Conservation (phyloP, 2,329 filamentous ascomycete species). For the Neopestalotiopsis clavispora region DNA sequence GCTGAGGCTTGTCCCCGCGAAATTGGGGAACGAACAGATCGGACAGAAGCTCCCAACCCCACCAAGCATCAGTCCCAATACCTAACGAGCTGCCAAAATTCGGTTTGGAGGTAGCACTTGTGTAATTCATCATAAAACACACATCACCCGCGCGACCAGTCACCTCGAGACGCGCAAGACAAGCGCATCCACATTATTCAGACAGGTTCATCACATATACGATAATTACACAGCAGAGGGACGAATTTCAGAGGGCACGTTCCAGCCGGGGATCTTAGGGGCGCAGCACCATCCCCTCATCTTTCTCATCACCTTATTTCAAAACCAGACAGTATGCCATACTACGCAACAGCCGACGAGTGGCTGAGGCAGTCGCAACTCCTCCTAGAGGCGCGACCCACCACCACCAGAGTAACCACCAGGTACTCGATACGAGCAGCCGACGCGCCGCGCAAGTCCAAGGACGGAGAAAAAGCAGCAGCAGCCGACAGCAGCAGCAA, state of each 20-base stretch:
- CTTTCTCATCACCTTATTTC: too few relatives aligned
- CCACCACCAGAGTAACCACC: constrained; percentile 85
- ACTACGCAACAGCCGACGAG: constrained; percentile 81
- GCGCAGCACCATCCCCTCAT: not conserved
- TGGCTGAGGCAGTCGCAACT: constrained; percentile 89
- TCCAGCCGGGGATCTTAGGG: not conserved
- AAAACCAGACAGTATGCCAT: constrained; percentile 66
- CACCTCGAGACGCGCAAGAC: not conserved
- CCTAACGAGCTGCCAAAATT: not conserved
- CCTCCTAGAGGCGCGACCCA: constrained; percentile 84
- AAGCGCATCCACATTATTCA: not conserved
- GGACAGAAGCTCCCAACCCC: constrained; percentile 13
- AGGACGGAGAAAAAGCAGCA: constrained; percentile 30
- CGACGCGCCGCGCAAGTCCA: constrained; percentile 23
- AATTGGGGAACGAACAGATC: not conserved
- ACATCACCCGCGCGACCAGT: not conserved
- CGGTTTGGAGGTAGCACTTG: not conserved
- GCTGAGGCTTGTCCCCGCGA: constrained; percentile 5
- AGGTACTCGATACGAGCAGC: constrained; percentile 73
- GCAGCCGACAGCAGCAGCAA: constrained; percentile 24
- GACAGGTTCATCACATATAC: not conserved
- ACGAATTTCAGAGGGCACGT: not conserved
- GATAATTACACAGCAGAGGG: not conserved
- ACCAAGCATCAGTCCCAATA: constrained; percentile 13
- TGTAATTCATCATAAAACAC: not conserved